A percentile compares a stretch with the other conserved stretches of the same genome.
phyloP scores from a whole-genome alignment of 306 rosid genomes.

The Sesbania bispinosa region DNA sequence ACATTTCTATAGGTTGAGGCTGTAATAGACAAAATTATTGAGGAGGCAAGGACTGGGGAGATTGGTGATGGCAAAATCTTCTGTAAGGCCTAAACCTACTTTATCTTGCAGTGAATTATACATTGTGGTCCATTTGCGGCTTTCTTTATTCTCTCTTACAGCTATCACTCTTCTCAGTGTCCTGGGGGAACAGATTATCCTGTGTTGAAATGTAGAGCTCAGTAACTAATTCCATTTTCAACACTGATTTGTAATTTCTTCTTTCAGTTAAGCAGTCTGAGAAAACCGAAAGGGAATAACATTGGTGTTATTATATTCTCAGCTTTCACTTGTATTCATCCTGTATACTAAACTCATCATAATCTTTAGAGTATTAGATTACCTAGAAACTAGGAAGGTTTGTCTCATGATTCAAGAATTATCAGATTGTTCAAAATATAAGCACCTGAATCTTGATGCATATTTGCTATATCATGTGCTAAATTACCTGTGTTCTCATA shows the following conservation, averaged over 20 bases:
- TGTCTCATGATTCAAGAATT: background rate
- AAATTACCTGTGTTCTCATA: background rate
- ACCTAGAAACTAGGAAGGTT: background rate
- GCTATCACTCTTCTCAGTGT: background rate
- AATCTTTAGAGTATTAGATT: background rate
- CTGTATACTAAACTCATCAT: background rate
- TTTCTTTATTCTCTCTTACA: background rate
- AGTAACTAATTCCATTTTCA: background rate
- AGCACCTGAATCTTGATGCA: background rate
- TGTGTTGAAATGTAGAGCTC: conserved; percentile 17
- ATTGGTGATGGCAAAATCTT: conserved; percentile 97
- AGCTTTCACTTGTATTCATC: background rate
- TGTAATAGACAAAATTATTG: conserved; percentile 65
- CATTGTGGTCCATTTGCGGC: background rate
- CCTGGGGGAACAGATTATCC: background rate
- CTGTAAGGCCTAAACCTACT: conserved; percentile 47
- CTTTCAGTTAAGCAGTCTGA: background rate
- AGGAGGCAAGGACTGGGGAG: conserved; percentile 84
- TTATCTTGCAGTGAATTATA: background rate
- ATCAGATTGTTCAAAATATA: background rate
- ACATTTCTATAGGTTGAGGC: conserved; percentile 60
- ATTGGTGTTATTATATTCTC: background rate
- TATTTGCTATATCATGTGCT: background rate
- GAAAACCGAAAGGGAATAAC: background rate
- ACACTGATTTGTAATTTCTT: conserved; percentile 9